A percentile compares a stretch with the other conserved stretches of the same genome.
phyloP scores from a whole-genome alignment of 345 rosid genomes.

The Punica granatum region DNA sequence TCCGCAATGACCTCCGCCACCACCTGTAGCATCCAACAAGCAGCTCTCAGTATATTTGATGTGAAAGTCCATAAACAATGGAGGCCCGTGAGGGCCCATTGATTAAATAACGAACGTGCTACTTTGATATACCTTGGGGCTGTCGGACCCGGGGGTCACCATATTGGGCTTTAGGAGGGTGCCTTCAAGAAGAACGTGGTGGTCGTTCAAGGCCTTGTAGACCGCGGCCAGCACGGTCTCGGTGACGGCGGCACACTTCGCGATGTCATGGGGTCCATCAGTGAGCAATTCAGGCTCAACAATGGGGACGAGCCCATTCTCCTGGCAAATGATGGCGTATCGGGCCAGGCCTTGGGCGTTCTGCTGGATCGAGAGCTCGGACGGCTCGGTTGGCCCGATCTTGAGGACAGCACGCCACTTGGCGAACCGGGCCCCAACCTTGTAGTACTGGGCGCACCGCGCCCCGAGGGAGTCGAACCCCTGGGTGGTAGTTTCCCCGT shows the following conservation, averaged over 20 bases:
- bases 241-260: constrained; percentile 77
- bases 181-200: constrained; percentile 94
- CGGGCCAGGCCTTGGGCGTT: constrained; percentile 93
- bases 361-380: constrained; percentile 75
- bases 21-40: constrained; percentile 2
- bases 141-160: constrained; percentile 92
- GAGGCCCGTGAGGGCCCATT: too few relatives aligned
- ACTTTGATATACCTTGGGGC: constrained; percentile 56
- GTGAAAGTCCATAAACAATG: too few relatives aligned
- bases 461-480: constrained; percentile 78
- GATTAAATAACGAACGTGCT: too few relatives aligned
- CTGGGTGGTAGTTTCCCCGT: constrained; percentile 91
- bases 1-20: constrained; percentile 51
- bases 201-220: constrained; percentile 89
- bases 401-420: constrained; percentile 97
- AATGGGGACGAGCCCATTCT: constrained; percentile 83
- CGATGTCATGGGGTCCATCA: constrained; percentile 73
- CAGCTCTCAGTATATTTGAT: too few relatives aligned
- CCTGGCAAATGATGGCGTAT: constrained; percentile 92
- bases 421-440: constrained; percentile 89
- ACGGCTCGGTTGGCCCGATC: constrained; percentile 78
- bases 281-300: constrained; percentile 92
- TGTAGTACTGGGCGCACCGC: constrained; percentile 82
- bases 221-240: constrained; percentile 82
- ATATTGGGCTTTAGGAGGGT: constrained; percentile 92